Percentiles rank a stretch among this genome's conserved stretches.
Conservation (phyloP, 2,329 filamentous ascomycete genomes). For the Laburnicola sp. region DNA sequence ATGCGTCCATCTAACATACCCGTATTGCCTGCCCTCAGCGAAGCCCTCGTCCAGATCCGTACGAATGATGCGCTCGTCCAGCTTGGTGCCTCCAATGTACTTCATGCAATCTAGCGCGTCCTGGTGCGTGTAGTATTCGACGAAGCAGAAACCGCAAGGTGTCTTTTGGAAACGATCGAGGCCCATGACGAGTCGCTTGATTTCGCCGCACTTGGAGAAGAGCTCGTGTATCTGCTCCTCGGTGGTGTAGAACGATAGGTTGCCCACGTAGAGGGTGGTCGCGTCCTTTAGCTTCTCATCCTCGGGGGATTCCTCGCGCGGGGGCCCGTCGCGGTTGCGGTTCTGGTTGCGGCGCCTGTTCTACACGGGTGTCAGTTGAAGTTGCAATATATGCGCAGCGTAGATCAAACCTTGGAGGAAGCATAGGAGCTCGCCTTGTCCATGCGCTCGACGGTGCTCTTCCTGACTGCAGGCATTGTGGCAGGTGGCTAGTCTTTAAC, state of each 20-base stretch:
- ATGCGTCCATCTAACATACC: conserved; percentile 49
- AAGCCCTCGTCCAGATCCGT: conserved; percentile 96
- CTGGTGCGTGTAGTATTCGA: conserved; percentile 98
- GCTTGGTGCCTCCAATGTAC: conserved; percentile 95
- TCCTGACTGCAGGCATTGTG: conserved; percentile 51
- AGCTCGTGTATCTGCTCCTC: conserved; percentile 99
- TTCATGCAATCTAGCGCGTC: conserved; percentile 98
- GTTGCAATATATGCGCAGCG: background rate
- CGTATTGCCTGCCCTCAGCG: conserved; percentile 93
- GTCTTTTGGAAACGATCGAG: conserved; percentile 97
- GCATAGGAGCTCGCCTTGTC: conserved; percentile 97
- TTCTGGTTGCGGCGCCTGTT: conserved; percentile 71
- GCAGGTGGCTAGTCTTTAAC: background rate
- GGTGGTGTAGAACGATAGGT: conserved; percentile 97
- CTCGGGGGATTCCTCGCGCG: conserved; percentile 56
- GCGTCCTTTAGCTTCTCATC: conserved; percentile 83
- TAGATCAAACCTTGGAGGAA: conserved; percentile 65
- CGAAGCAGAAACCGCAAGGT: conserved; percentile 98
- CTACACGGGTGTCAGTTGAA: conserved; percentile 46
- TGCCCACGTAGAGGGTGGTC: conserved; percentile 96
- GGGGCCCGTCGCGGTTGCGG: conserved; percentile 59
- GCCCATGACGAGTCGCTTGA: conserved; percentile 97
- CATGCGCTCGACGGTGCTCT: conserved; percentile 83
- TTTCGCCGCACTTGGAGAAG: conserved; percentile 94
- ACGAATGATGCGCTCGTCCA: conserved; percentile 94